Evolutionary conservation across 2,329 filamentous ascomycete genomes (phyloP), one percentile per base, ranked within the genome.

Genomic region (Fusarium annulatum): DNA sequence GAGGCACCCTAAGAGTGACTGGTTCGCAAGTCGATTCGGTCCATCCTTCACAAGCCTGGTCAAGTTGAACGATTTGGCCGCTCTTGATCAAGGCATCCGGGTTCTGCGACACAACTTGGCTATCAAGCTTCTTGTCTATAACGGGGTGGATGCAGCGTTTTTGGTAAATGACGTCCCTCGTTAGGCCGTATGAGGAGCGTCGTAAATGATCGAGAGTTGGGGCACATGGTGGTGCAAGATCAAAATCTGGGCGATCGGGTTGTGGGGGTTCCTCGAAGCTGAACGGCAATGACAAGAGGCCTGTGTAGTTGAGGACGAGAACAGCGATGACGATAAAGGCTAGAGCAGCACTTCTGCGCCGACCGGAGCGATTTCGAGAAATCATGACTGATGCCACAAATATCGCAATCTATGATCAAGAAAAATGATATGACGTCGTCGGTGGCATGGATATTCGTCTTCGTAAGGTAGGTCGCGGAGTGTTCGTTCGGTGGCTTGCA

Each of bases 1-100:
- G 73, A 1, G 88, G 85, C 1, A 90, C 87, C 7, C 82, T 76
- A 11, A 91, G 76, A 1, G 81, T 75, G 23, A 91, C 79, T 4
- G 85, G 82, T 18, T 88, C 83, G 71, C 85, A 82, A 23, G 72
- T 55, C 10, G 73, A 71, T 36, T 72, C 65, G 34, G 69, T 64
- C 67, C 72, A 75, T 41, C 75, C 75, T 46, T 75, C 58, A 52
- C 79, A 81, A 11, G 71, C 71, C n/a, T 73, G 65, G 34, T 78
- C 74, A 2, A 82, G 71, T 19, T 80, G 74, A 53, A 82, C 39
- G 58, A 75, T 67, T 73, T 85, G 64, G 72, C 74, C 71, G 55
- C 77, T 72, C 23, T 78, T 78, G 57, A 87, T 71, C 34, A 87
- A 79, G 4, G 84, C 76, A 14, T 77, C 71, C 12, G 82, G 74